phyloP scores from a whole-genome alignment of 495 filamentous ascomycete species.

The Aspergillus nanangensis region DNA sequence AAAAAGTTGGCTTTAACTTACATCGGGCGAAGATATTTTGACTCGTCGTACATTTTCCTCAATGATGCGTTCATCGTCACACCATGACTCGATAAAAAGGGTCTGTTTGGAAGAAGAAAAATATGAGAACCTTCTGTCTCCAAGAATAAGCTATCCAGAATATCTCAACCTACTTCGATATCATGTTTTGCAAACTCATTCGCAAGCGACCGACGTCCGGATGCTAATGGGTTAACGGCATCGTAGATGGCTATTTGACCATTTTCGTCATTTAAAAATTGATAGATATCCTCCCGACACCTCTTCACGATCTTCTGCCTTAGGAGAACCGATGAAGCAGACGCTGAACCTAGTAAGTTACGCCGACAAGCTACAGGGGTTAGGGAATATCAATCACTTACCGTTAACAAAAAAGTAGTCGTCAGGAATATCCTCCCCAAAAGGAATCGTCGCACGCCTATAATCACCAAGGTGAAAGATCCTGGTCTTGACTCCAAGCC shows the following conservation, averaged over 20 bases:
- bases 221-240: conserved; percentile 89
- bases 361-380: background rate
- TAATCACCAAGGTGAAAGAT: conserved; percentile 98
- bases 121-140: background rate
- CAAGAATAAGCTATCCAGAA: background rate
- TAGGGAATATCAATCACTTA: conserved; percentile 17
- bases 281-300: conserved; percentile 94
- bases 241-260: conserved; percentile 99
- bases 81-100: conserved; percentile 93
- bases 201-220: conserved; percentile 78
- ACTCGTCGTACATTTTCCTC: conserved; percentile 96
- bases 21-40: conserved; percentile 97
- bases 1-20: conserved; percentile 29
- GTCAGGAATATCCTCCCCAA: conserved; percentile 82
- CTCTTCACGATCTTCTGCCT: conserved; percentile 97
- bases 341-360: conserved; percentile 45
- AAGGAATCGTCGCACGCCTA: conserved; percentile 81
- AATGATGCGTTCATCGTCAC: conserved; percentile 88
- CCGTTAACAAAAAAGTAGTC: conserved; percentile 98
- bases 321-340: conserved; percentile 77
- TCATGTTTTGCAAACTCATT: conserved; percentile 97
- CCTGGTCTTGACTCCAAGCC: conserved; percentile 95
- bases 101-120: conserved; percentile 50
- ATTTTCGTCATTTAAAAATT: conserved; percentile 93
- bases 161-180: conserved; percentile 60